Evolutionary conservation across 257 asterid genomes (phyloP), one percentile per base, ranked within the genome.

Genomic region (Nyctanthes arbortristis): DNA sequence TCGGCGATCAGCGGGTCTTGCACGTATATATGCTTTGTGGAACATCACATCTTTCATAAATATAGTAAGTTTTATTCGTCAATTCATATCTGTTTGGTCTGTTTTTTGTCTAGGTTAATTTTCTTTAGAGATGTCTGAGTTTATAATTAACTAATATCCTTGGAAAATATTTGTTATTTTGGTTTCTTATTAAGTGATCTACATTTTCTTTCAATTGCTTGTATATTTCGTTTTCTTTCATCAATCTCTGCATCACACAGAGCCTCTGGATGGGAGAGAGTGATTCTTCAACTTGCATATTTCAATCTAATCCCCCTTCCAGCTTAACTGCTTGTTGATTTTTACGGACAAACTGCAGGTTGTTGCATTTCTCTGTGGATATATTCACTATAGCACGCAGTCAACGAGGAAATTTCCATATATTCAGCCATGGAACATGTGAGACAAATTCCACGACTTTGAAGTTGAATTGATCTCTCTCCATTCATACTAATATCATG

Each of bases 391-490:
- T 57, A 82, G 71, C 64, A 74, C 85, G 29, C 95, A 88, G 68
- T 79, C 97, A 54, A 89, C 91, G 77, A 83, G 73, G 81, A 83
- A 61, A 74, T 33, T 65, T 66, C 98, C 98, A 9, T 78, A 85
- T 80, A 78, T 94, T 77, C 98, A 89, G 84, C 98, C 98, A 6
- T 91, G 95, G 98, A 94, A 89, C 82, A 91, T 91, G 99, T 94
- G 73, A 91, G 96, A 49, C 30, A 2, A 20, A 65, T 34, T 11
- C 36, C 13, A 64, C 45, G 28, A 57, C 61, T 8, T 65, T 67
- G 30, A 55, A 11, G 24, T 2, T 22, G 24, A 33, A 40, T 39
- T 33, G 7, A 35, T 18, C 55, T 52, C 54, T 61, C 18, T 36
- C 33, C 3, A 2, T 29, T 24, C 18, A 12, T 40, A 27, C 62